phyloP scores from a whole-genome alignment of 2,329 filamentous ascomycete species.

The Delphinella strobiligena region DNA sequence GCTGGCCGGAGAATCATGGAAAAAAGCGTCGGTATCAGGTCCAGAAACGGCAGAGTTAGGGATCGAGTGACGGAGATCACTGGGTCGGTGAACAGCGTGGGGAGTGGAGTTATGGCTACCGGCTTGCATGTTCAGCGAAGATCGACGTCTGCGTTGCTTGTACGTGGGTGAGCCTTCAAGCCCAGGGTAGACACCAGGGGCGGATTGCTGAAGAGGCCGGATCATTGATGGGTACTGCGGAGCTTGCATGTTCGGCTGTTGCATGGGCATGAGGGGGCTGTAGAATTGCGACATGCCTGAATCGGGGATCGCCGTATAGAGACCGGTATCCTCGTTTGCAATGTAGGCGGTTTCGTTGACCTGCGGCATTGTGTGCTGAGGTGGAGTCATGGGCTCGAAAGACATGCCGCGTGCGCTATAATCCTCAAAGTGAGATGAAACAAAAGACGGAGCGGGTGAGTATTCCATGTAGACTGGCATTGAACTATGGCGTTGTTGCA shows the following conservation, averaged over 20 bases:
- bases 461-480: constrained; percentile 98
- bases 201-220: constrained; percentile 56
- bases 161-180: constrained; percentile 98
- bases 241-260: constrained; percentile 70
- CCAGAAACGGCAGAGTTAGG: constrained; percentile 77
- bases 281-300: constrained; percentile 64
- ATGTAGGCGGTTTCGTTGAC: constrained; percentile 84
- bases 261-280: constrained; percentile 83
- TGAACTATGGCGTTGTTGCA: constrained; percentile 89
- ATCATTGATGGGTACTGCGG: constrained; percentile 65
- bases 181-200: constrained; percentile 65
- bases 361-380: constrained; percentile 63
- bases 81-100: constrained; percentile 63
- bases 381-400: constrained; percentile 92
- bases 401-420: constrained; percentile 94
- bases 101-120: constrained; percentile 17
- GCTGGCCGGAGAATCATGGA: constrained; percentile 67
- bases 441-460: constrained; percentile 92
- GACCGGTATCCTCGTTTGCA: constrained; percentile 90
- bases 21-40: constrained; percentile 65
- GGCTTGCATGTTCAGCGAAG: constrained; percentile 63
- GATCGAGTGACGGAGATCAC: constrained; percentile 81
- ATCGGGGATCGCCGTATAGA: constrained; percentile 92
- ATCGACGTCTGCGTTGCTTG: constrained; percentile 89
- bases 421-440: constrained; percentile 96